Evolutionary conservation across 345 rosid species (phyloP).

Genomic region (Euphorbia tirucalli): DNA sequence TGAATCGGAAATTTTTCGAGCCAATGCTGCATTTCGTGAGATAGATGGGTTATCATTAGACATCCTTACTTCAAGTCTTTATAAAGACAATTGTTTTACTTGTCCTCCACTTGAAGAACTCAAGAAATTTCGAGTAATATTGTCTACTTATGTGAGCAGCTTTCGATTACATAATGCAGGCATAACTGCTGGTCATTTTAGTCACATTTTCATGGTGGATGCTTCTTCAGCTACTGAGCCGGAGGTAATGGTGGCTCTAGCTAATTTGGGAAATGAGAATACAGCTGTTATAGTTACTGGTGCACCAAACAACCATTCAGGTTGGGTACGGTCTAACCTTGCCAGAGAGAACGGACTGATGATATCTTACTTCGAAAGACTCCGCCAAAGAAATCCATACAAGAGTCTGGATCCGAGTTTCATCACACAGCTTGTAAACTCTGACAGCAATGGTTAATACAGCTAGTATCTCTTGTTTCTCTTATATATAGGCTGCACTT

Average conservation of each 20-base stretch:
- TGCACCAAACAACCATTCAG: constrained; percentile 12
- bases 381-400: constrained; percentile 12
- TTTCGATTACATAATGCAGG: constrained; percentile 31
- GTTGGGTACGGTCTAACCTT: constrained; percentile 33
- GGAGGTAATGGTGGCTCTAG: constrained; percentile 36
- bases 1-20: constrained; percentile 27
- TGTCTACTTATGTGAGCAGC: constrained; percentile 33
- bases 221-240: constrained; percentile 40
- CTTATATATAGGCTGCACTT: too few species aligned
- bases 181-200: constrained; percentile 33
- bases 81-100: constrained; percentile 24
- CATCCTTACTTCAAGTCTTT: constrained; percentile 30
- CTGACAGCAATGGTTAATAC: too few species aligned
- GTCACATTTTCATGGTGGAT: constrained; percentile 34
- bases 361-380: constrained; percentile 37
- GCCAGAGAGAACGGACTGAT: constrained; percentile 27
- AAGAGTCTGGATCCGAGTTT: neutral
- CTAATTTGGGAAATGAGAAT: constrained; percentile 27
- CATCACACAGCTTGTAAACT: neutral
- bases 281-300: constrained; percentile 35
- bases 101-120: constrained; percentile 28
- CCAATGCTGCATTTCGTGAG: constrained; percentile 46
- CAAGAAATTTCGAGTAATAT: constrained; percentile 22
- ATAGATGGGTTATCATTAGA: constrained; percentile 26
- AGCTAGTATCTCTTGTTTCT: too few species aligned